phyloP scores from a whole-genome alignment of 345 rosid genomes.

The Eucalyptus marginata region DNA sequence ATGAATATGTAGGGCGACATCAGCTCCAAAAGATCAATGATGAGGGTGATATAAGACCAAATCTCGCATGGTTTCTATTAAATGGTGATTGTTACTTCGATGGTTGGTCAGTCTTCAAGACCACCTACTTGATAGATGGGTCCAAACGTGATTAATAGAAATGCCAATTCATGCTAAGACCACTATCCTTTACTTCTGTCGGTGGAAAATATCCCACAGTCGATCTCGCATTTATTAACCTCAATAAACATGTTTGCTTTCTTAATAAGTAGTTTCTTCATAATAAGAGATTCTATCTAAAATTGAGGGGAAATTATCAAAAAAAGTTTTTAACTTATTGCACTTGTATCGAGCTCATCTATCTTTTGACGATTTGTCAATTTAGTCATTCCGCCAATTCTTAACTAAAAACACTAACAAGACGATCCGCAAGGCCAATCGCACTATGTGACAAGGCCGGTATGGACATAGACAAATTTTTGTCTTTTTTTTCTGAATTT shows the following conservation, averaged over 20 bases:
- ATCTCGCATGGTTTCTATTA: neutral
- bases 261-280: neutral
- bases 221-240: neutral
- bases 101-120: neutral
- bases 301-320: too few relatives aligned
- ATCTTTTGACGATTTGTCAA: too few relatives aligned
- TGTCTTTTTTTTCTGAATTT: neutral
- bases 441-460: too few relatives aligned
- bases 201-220: neutral
- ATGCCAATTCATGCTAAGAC: neutral
- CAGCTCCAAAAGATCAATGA: neutral
- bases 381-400: too few relatives aligned
- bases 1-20: neutral
- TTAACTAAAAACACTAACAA: too few relatives aligned
- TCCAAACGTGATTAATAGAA: neutral
- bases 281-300: neutral
- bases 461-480: neutral
- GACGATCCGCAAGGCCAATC: rapidly evolving
- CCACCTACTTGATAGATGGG: neutral
- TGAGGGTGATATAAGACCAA: neutral
- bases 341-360: rapidly evolving
- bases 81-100: neutral
- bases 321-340: neutral
- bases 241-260: neutral
- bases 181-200: neutral